Evolutionary conservation across 306 rosid genomes (phyloP).

Genomic region (Trifolium repens): DNA sequence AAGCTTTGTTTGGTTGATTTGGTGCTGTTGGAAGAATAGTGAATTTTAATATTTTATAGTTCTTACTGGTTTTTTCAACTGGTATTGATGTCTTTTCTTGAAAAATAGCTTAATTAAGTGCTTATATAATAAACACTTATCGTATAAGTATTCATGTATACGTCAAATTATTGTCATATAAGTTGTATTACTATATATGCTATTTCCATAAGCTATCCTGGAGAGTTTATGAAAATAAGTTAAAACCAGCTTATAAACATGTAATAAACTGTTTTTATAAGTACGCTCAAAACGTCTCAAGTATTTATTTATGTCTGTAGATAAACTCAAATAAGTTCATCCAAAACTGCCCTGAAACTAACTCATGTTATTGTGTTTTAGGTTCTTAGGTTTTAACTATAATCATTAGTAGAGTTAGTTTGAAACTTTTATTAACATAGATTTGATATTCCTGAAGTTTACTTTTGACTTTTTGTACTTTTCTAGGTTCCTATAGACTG

Average conservation of each 20-base stretch:
- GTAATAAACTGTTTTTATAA: not conserved
- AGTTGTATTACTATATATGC: not conserved
- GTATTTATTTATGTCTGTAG: not conserved
- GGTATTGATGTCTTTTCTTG: not conserved
- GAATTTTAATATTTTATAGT: conserved; percentile 5
- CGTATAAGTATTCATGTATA: no score
- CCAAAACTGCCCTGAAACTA: not conserved
- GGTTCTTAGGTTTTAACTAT: conserved; percentile 17
- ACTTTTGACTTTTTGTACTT: conserved; percentile 19
- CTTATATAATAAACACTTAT: not conserved
- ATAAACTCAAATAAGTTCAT: not conserved
- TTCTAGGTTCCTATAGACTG: conserved; percentile 45
- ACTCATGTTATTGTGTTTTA: conserved; percentile 12
- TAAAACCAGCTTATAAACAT: not conserved
- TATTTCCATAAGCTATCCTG: not conserved
- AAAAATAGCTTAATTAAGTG: not conserved
- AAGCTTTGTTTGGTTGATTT: conserved; percentile 27
- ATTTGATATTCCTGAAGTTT: conserved; percentile 31
- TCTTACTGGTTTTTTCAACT: not conserved
- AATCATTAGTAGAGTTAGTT: conserved; percentile 21
- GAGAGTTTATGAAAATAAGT: not conserved
- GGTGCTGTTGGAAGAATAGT: conserved; percentile 1
- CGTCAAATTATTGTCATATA: no score
- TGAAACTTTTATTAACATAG: conserved; percentile 24
- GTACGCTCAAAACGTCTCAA: not conserved